These are phyloP conservation scores for Noccaea caerulescens DNA, from an alignment of 345 rosid species.

Conservation along the genomic window DNA sequence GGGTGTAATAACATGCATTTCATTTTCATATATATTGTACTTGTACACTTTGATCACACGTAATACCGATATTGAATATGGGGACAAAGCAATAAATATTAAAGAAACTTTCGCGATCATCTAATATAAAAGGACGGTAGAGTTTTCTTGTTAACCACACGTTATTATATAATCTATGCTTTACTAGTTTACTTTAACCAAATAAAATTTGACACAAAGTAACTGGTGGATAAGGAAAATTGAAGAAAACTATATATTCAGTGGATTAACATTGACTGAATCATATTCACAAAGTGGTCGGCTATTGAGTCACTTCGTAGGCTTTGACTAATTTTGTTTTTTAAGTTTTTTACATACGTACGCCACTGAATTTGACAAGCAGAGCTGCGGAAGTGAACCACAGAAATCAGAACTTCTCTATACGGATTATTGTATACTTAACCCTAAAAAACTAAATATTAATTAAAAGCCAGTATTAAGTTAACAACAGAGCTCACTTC, in stretches of 20 bases:
- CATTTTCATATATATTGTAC: background rate
- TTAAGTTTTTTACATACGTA: background rate
- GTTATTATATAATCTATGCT: background rate
- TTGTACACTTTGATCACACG: constrained; percentile 12
- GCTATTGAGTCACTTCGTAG: background rate
- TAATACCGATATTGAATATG: background rate
- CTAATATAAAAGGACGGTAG: background rate
- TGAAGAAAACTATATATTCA: background rate
- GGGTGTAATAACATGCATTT: background rate
- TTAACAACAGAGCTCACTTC: background rate
- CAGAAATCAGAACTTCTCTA: background rate
- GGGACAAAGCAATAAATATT: background rate
- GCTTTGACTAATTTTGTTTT: background rate
- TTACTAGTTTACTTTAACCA: background rate
- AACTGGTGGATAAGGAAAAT: too few species aligned
- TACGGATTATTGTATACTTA: background rate
- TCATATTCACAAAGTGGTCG: background rate
- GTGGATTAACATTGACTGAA: background rate
- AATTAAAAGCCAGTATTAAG: background rate
- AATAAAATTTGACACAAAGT: background rate
- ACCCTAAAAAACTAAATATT: background rate
- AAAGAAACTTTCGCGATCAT: background rate
- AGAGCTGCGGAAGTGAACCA: constrained; percentile 6
- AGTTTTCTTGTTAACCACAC: background rate
- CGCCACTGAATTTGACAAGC: background rate